Conservation (phyloP, 768 basidiomycete species). For the Lentinula detonsa region DNA sequence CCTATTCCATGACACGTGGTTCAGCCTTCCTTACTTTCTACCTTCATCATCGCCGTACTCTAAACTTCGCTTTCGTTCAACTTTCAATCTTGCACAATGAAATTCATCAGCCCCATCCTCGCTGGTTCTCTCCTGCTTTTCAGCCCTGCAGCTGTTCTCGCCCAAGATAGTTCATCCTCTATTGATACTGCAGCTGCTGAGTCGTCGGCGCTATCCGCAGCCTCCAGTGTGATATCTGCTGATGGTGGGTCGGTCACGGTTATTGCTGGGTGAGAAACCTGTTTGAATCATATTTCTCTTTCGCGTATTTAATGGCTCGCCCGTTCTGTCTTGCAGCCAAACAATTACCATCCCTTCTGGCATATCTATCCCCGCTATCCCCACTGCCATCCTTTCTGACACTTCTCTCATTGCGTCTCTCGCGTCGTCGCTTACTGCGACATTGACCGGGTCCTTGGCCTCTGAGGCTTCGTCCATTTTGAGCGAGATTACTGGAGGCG, state of each 20-base stretch:
- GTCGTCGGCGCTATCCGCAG: not conserved
- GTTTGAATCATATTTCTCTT: not conserved
- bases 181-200: not conserved
- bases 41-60: not conserved
- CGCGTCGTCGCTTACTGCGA: not conserved
- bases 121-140: not conserved
- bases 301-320: not conserved
- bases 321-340: not conserved
- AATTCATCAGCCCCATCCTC: not conserved
- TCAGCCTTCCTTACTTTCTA: not conserved
- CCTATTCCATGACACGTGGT: not conserved
- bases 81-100: not conserved
- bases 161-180: not conserved
- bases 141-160: not conserved
- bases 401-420: not conserved
- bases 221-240: not conserved
- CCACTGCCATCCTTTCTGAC: not conserved
- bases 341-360: constrained; percentile 2
- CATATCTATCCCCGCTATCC: not conserved
- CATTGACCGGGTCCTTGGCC: not conserved
- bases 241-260: not conserved
- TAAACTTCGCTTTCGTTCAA: not conserved
- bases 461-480: not conserved
- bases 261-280: not conserved
- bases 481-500: not conserved